These are phyloP conservation scores for Xylaria sp. DNA, from an alignment of 495 filamentous ascomycete genomes.

Conservation along the genomic window DNA sequence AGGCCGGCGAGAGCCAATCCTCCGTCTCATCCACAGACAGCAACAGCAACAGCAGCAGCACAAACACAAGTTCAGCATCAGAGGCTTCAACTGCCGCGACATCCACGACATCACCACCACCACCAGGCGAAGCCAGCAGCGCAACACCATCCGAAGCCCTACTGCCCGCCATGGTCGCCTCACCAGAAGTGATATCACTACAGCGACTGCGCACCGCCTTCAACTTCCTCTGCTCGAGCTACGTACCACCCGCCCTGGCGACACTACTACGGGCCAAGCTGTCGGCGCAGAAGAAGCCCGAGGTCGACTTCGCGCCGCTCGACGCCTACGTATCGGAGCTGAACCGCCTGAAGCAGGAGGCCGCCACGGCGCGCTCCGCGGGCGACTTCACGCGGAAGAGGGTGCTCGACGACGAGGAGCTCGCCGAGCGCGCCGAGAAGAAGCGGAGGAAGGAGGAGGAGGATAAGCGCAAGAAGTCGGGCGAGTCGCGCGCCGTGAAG, in stretches of 20 bases:
- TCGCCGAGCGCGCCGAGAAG: conserved; percentile 77
- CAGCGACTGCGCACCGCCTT: conserved; percentile 78
- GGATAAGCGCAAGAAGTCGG: conserved; percentile 67
- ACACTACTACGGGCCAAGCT: conserved; percentile 58
- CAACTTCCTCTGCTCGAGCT: conserved; percentile 76
- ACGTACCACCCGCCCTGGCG: conserved; percentile 64
- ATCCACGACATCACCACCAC: conserved; percentile 41
- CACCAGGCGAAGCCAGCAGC: conserved; percentile 27
- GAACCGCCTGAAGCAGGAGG: conserved; percentile 69
- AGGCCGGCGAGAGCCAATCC: conserved; percentile 48
- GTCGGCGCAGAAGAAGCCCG: conserved; percentile 39
- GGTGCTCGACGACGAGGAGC: conserved; percentile 73
- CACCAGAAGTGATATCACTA: conserved; percentile 62
- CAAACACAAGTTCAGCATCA: conserved; percentile 47
- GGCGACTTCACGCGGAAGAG: conserved; percentile 81
- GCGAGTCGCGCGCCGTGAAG: conserved; percentile 74
- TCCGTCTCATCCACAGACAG: conserved; percentile 46
- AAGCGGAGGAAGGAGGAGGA: conserved; percentile 71
- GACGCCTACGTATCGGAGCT: conserved; percentile 70
- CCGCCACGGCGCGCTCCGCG: conserved; percentile 66
- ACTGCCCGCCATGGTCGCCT: conserved; percentile 54
- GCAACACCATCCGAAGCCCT: conserved; percentile 32
- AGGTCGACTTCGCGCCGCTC: conserved; percentile 70
- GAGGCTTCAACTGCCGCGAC: conserved; percentile 54
- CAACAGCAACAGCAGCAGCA: too few species aligned